Base-by-base conservation (phyloP, 225 moss, liverwort and hornwort species). In the Bryum argenteum region DNA sequence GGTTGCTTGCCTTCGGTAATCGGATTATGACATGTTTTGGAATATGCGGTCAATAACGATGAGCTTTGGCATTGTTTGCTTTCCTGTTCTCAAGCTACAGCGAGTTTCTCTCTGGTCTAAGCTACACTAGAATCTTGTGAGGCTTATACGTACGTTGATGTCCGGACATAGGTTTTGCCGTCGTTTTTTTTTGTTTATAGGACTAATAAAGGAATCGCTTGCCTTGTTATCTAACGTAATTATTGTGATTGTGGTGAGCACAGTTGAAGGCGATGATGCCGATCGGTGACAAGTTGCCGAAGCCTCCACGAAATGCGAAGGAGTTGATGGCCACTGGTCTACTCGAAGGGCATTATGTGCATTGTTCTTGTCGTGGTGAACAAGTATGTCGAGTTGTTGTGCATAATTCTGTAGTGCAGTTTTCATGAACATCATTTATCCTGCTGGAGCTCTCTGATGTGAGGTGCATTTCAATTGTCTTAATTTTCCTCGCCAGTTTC, bases 261-360 rank as follows among this genome's bases (percentile, higher is more conserved):
- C 77, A 80, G 80, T 55, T 84, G 60, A 80, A 80, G 75, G 71
- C 63, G 33, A 80, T 77, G 80, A 37, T 74, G 23, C 84, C 84
- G n/a, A 16, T 84, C 54, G 84, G 77, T 52, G 78, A 84, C 71
- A 81, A 71, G 65, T 61, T 81, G 69, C 47, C 12, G 68, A 81
- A 85, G 42, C 75, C 78, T 62, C 81, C 81, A 61, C 81, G 78
- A 69, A 85, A 81, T 42, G 84, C 81, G 4, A 85, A 85, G 69
- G 81, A 81, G 43, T 72, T 85, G 68, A 81, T 85, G 74, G 84
- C 78, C 38, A 81, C 84, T 6, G 81, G 84, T 66, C 78, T 85
- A 19, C 74, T 85, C 52, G 84, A 85, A 72, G 84, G 84, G 54
- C 84, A 85, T 69, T 69, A 81, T 76, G 84, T 85, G 50, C 81